Conservation (phyloP, 83 land plant genomes). For the Picea engelmannii region DNA sequence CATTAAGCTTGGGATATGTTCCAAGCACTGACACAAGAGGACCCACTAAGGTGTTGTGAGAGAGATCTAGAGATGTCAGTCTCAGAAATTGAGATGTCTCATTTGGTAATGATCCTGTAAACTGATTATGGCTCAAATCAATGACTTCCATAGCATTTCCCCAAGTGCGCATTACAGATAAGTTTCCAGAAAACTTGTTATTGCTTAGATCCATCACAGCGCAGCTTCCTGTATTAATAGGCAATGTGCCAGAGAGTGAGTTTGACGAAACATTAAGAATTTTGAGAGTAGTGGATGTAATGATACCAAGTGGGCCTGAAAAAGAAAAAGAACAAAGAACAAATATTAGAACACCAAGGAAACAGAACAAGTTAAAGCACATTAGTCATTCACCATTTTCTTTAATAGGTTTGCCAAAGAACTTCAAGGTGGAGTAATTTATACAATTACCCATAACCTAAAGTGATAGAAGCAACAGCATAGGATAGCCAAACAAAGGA, state of each 20-base stretch:
- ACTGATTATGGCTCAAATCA: slow-evolving; percentile 68
- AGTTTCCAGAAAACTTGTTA: slow-evolving; percentile 63
- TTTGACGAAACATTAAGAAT: slow-evolving; percentile 73
- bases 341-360: neutral
- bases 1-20: slow-evolving; percentile 60
- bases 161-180: slow-evolving; percentile 61
- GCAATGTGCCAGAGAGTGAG: slow-evolving; percentile 66
- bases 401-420: neutral
- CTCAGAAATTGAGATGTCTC: slow-evolving; percentile 71
- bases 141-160: slow-evolving; percentile 54
- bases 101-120: slow-evolving; percentile 62
- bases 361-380: neutral
- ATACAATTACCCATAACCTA: neutral
- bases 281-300: slow-evolving; percentile 59
- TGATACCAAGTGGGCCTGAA: slow-evolving; percentile 63
- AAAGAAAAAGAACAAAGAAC: slow-evolving; percentile 5
- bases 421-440: neutral
- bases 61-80: slow-evolving; percentile 61
- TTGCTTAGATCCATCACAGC: slow-evolving; percentile 69
- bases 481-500: neutral
- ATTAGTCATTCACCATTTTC: neutral
- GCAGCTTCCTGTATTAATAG: slow-evolving; percentile 62
- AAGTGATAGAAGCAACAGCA: neutral
- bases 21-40: slow-evolving; percentile 44
- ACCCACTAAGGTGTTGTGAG: slow-evolving; percentile 53